phyloP scores from a whole-genome alignment of 2,329 filamentous ascomycete genomes.

The Cordyceps cicadae region DNA sequence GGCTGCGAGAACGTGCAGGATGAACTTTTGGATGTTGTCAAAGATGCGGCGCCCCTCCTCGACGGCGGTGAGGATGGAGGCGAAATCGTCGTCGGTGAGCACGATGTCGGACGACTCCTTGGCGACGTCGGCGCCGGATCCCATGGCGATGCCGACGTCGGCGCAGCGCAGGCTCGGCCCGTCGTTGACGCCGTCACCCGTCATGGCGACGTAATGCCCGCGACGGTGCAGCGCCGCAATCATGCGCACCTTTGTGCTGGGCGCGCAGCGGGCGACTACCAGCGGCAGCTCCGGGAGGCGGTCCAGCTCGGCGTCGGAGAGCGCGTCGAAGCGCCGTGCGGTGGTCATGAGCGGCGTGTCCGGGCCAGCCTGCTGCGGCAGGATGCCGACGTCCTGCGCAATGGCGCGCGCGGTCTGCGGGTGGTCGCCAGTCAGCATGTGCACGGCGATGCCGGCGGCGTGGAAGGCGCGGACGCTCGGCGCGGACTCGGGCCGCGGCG shows the following conservation, averaged over 20 bases:
- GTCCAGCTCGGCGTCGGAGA: slow-evolving; percentile 56
- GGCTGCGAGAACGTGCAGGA: slow-evolving; percentile 56
- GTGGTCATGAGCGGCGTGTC: slow-evolving; percentile 53
- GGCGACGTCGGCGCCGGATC: slow-evolving; percentile 59
- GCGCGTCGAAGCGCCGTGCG: slow-evolving; percentile 53
- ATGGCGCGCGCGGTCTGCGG: slow-evolving; percentile 53
- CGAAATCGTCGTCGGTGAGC: slow-evolving; percentile 62
- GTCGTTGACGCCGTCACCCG: slow-evolving; percentile 64
- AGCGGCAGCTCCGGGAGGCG: slow-evolving; percentile 52
- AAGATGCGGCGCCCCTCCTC: slow-evolving; percentile 61
- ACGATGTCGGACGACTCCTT: slow-evolving; percentile 59
- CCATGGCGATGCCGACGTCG: slow-evolving; percentile 66
- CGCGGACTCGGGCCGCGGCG: slow-evolving; percentile 54
- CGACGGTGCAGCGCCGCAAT: slow-evolving; percentile 63
- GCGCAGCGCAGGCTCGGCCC: slow-evolving; percentile 57
- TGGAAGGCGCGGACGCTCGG: slow-evolving; percentile 47
- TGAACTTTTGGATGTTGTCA: slow-evolving; percentile 65
- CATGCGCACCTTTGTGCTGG: slow-evolving; percentile 65
- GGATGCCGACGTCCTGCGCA: slow-evolving; percentile 51
- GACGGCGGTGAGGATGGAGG: slow-evolving; percentile 33
- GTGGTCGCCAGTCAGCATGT: slow-evolving; percentile 60
- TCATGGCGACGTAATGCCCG: slow-evolving; percentile 57
- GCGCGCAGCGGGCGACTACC: slow-evolving; percentile 62
- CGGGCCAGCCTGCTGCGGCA: slow-evolving; percentile 42
- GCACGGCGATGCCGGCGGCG: slow-evolving; percentile 50